Evolutionary conservation across 2,329 filamentous ascomycete species (phyloP).

Genomic region (Botrytis cinerea): DNA sequence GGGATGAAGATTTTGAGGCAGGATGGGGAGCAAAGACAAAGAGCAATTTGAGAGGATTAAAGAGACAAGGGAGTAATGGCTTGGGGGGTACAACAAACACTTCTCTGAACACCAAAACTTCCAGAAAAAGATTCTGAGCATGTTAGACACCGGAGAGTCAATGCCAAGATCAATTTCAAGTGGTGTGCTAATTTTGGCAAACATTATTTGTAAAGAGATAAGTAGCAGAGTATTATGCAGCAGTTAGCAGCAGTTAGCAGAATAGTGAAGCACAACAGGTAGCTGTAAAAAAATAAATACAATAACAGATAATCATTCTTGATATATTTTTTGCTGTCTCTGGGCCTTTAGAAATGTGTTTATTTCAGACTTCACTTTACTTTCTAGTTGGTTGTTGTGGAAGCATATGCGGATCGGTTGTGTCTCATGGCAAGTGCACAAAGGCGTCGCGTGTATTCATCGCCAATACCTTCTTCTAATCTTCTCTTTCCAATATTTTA

Average conservation of each 20-base stretch:
- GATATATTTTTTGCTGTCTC: background rate
- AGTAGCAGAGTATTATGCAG: background rate
- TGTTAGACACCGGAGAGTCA: background rate
- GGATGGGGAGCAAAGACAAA: conserved; percentile 32
- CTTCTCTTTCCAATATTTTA: background rate
- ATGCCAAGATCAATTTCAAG: background rate
- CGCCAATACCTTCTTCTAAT: background rate
- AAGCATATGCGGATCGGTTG: background rate
- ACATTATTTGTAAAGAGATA: background rate
- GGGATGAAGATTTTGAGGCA: conserved; percentile 25
- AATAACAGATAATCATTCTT: conserved; percentile 2
- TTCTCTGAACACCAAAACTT: conserved; percentile 28
- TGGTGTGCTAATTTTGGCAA: background rate
- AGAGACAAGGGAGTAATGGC: conserved; percentile 26
- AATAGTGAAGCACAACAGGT: background rate
- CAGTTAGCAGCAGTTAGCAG: background rate
- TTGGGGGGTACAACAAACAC: conserved; percentile 30
- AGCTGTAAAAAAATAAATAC: conserved; percentile 7
- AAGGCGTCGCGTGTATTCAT: background rate
- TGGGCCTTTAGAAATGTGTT: background rate
- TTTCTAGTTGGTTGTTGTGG: background rate
- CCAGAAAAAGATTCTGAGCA: conserved; percentile 26
- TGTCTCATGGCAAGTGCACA: background rate
- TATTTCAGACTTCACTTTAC: background rate
- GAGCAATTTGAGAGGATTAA: conserved; percentile 23